A percentile compares a stretch with the other conserved stretches of the same genome.
Conservation (phyloP, 495 filamentous ascomycete species). For the Oidiodendron maius region DNA sequence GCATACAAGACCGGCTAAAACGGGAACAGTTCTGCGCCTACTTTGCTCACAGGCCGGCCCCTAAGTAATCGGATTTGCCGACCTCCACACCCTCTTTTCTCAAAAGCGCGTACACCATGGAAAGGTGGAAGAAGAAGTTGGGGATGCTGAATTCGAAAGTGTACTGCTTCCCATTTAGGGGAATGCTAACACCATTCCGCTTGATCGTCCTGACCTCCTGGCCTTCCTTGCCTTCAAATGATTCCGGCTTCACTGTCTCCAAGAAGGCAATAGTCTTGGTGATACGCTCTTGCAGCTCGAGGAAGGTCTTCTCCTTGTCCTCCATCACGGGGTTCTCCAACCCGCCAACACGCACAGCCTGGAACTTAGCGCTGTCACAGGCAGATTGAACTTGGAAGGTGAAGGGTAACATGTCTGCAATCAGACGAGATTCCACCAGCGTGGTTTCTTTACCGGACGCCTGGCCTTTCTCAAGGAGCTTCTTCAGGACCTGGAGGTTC, state of each 20-base stretch:
- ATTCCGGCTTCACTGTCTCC: slow-evolving; percentile 26
- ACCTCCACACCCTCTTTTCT: slow-evolving; percentile 49
- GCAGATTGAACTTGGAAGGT: slow-evolving; percentile 32
- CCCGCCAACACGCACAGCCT: slow-evolving; percentile 25
- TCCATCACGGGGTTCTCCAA: slow-evolving; percentile 21
- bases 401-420: slow-evolving; percentile 35
- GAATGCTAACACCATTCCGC: slow-evolving; percentile 5
- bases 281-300: slow-evolving; percentile 32
- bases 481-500: slow-evolving; percentile 13
- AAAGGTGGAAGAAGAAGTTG: slow-evolving; percentile 55
- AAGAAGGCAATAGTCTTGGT: slow-evolving; percentile 32
- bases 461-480: slow-evolving; percentile 16
- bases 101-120: slow-evolving; percentile 49
- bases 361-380: slow-evolving; percentile 25
- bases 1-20: no score
- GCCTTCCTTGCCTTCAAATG: slow-evolving; percentile 26
- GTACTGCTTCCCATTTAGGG: slow-evolving; percentile 21
- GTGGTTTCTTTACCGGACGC: background rate
- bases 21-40: no score
- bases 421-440: slow-evolving; percentile 15
- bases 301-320: slow-evolving; percentile 33
- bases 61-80: slow-evolving; percentile 48
- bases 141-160: slow-evolving; percentile 35
- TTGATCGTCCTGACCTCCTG: slow-evolving; percentile 22
- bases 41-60: no score